Evolutionary conservation across 192 early-diverging fungal species (phyloP).

Genomic region (Coemansia sp.): DNA sequence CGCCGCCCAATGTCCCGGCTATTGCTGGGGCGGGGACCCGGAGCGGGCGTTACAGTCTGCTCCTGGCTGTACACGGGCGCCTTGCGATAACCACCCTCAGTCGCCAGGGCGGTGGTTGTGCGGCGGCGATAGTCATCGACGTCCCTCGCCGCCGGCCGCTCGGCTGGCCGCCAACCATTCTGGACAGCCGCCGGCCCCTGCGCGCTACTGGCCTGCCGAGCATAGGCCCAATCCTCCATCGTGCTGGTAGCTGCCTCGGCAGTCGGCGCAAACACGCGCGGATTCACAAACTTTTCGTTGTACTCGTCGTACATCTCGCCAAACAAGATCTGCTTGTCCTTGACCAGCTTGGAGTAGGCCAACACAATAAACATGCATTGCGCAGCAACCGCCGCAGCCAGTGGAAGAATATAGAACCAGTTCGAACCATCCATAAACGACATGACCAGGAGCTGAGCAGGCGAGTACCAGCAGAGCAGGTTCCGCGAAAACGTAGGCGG

Average conservation of each 20-base stretch:
- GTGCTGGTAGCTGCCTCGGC: constrained; percentile 45
- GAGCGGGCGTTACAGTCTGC: too few relatives aligned
- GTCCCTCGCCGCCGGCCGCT: too few relatives aligned
- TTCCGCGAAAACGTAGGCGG: constrained; percentile 44
- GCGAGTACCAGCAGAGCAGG: constrained; percentile 58
- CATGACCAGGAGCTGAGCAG: constrained; percentile 55
- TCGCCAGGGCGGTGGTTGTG: too few relatives aligned
- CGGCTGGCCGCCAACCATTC: too few relatives aligned
- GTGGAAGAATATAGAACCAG: constrained; percentile 53
- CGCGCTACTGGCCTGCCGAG: too few relatives aligned
- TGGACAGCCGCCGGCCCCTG: too few relatives aligned
- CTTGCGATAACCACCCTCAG: too few relatives aligned
- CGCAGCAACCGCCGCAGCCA: constrained; percentile 45
- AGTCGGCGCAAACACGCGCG: constrained; percentile 55
- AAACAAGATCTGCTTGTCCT: constrained; percentile 59
- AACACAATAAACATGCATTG: constrained; percentile 48
- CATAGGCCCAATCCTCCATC: constrained; percentile 29
- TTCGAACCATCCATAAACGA: constrained; percentile 49
- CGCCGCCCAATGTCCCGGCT: neutral
- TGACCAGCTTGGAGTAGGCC: constrained; percentile 34
- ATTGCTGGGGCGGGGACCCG: too few relatives aligned
- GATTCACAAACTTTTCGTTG: constrained; percentile 58
- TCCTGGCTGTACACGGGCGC: too few relatives aligned
- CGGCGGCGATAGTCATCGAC: too few relatives aligned
- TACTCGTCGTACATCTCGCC: constrained; percentile 57